Percentiles rank a stretch among this genome's conserved stretches.
Conservation (phyloP, 768 basidiomycete genomes). For the Boletus rubescentipes region DNA sequence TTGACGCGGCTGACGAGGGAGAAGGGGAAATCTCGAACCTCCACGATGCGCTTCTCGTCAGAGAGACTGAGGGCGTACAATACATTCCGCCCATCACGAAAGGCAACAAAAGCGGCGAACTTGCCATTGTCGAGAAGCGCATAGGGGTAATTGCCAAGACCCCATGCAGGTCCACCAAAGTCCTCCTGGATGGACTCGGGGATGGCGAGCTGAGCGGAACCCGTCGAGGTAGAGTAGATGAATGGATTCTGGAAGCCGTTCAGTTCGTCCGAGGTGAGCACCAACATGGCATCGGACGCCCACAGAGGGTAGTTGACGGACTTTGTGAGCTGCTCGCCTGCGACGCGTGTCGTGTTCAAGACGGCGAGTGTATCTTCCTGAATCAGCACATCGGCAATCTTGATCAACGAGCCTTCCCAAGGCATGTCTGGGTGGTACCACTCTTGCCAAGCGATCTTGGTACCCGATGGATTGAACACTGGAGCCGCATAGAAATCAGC, state of each 20-base stretch:
- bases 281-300: slow-evolving; percentile 51
- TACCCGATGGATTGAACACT: slow-evolving; percentile 59
- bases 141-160: slow-evolving; percentile 47
- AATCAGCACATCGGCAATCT: slow-evolving; percentile 46
- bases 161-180: slow-evolving; percentile 59
- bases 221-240: slow-evolving; percentile 41
- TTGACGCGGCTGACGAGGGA: slow-evolving; percentile 28
- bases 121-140: slow-evolving; percentile 39
- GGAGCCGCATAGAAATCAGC: slow-evolving; percentile 73
- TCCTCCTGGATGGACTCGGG: slow-evolving; percentile 48
- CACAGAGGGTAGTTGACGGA: slow-evolving; percentile 62
- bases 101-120: slow-evolving; percentile 30
- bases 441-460: slow-evolving; percentile 57
- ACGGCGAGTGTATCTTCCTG: slow-evolving; percentile 29
- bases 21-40: slow-evolving; percentile 35
- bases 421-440: slow-evolving; percentile 75
- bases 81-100: slow-evolving; percentile 34
- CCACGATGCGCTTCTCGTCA: slow-evolving; percentile 22
- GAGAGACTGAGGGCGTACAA: slow-evolving; percentile 34
- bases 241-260: slow-evolving; percentile 72
- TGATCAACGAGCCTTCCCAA: slow-evolving; percentile 64
- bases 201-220: slow-evolving; percentile 33
- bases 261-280: slow-evolving; percentile 60
- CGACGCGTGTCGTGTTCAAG: slow-evolving; percentile 45
- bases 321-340: slow-evolving; percentile 49